These are phyloP conservation scores for Pseudomassariella vexata DNA, from an alignment of 2,329 filamentous ascomycete genomes.

Conservation along the genomic window DNA sequence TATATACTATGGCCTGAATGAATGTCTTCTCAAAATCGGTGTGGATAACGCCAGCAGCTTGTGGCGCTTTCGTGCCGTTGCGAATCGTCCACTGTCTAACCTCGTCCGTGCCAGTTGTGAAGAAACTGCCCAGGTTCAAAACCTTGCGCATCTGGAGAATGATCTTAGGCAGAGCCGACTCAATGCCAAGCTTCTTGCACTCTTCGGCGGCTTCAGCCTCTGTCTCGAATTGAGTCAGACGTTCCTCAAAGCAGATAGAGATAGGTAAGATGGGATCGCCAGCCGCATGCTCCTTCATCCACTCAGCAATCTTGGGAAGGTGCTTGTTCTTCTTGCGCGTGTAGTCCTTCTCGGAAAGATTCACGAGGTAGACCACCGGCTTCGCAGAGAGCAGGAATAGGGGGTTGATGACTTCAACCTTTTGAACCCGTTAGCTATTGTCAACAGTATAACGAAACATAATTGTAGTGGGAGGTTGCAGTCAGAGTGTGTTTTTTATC, in stretches of 20 bases:
- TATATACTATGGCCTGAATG: constrained; percentile 94
- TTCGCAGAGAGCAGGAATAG: constrained; percentile 93
- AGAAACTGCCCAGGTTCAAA: constrained; percentile 89
- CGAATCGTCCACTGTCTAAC: constrained; percentile 98
- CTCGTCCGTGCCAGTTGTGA: constrained; percentile 93
- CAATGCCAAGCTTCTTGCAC: constrained; percentile 80
- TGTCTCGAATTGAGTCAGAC: constrained; percentile 72
- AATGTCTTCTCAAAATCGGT: constrained; percentile 99
- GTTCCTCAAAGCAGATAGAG: constrained; percentile 89
- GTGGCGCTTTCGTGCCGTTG: constrained; percentile 93
- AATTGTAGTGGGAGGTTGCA: constrained; percentile 10
- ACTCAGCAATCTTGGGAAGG: constrained; percentile 85
- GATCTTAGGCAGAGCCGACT: constrained; percentile 87
- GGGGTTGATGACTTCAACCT: constrained; percentile 98
- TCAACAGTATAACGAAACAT: constrained; percentile 7
- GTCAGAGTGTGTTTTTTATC: constrained; percentile 75
- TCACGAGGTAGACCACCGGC: constrained; percentile 94
- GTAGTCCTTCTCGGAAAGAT: constrained; percentile 94
- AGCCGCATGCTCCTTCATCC: constrained; percentile 85
- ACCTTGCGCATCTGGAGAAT: constrained; percentile 89
- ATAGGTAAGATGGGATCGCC: constrained; percentile 91
- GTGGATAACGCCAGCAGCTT: constrained; percentile 96
- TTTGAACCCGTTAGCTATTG: constrained; percentile 22
- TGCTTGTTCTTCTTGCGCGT: constrained; percentile 99
- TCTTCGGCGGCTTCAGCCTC: constrained; percentile 77